Evolutionary conservation across 345 rosid species (phyloP), one percentile per base, ranked within the genome.

Genomic region (Melaleuca quinquenervia): DNA sequence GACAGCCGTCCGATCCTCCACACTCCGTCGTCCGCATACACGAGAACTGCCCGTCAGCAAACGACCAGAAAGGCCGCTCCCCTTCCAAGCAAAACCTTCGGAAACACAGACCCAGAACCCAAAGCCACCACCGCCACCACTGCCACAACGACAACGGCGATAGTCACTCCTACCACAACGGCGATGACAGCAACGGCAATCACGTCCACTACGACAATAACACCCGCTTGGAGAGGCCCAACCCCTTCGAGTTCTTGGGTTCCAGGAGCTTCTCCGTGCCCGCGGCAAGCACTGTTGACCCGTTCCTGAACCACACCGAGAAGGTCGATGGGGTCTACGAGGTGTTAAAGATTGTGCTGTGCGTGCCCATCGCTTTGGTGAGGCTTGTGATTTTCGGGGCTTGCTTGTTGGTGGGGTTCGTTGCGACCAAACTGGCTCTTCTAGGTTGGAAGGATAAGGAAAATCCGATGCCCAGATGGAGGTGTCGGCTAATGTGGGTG

Each of bases 401-500:
- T 82, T 92, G 93, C 87, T 91, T 96, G 91, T 86, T 78, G 48
- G 52, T 95, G 48, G 98, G 99, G 22, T 97, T 90, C 87, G 3
- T 93, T 13, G 98, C 94, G n/a, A 97, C 99, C 26, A 93, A 85
- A 85, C 80, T 94, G 82, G 98, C 99, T 1, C 93, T 97, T 22
- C 60, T 54, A 36, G 96, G 99, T 3, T 97, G 99, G 98, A 92
- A 93, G 84, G 99, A 97, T 86, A 92, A 87, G 91, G 93, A 94
- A 58, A 93, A 94, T 24, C 96, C 99, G 22, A 94, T 96, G 98
- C 96, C 99, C 87, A 89, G 13, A 74, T 97, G 99, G 98, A 91
- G 99, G 85, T 94, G 89, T 26, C 84, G 94, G 85, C 60, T 97
- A 89, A 97, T 97, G 99, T 95, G 98, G 98, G 49, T 97, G 85